phyloP scores from a whole-genome alignment of 331 rosid genomes.

The Quercus tomentella region DNA sequence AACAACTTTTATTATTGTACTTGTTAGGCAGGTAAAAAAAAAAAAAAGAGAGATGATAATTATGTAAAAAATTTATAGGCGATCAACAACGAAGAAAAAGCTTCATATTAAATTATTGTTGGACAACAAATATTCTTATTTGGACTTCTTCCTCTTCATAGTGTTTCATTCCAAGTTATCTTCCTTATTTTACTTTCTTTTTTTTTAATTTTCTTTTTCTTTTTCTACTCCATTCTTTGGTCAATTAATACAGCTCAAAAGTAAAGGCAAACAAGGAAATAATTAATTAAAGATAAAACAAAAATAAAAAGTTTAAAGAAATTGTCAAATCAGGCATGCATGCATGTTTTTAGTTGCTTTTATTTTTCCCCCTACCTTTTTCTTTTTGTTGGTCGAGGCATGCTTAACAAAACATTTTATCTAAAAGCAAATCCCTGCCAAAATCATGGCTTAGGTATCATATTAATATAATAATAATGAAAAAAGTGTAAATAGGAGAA shows the following conservation, averaged over 20 bases:
- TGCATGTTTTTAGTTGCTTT: background rate
- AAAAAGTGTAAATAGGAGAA: background rate
- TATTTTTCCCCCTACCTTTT: background rate
- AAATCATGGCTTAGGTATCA: too few species aligned
- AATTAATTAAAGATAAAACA: background rate
- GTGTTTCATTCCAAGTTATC: too few species aligned
- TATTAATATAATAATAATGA: background rate
- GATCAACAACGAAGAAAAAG: background rate
- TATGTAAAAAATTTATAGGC: background rate
- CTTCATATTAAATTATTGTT: background rate
- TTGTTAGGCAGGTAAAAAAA: too few species aligned
- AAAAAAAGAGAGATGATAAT: background rate
- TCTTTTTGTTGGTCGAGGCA: background rate
- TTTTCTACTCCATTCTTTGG: background rate
- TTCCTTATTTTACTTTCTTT: background rate
- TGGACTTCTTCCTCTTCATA: background rate
- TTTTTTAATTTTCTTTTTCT: background rate
- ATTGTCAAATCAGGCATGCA: background rate
- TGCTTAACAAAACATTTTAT: background rate
- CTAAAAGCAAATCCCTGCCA: background rate
- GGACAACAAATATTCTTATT: background rate
- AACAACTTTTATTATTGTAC: too few species aligned
- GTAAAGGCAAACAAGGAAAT: background rate
- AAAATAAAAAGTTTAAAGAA: background rate
- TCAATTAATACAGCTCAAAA: slow-evolving; percentile 4